Evolutionary conservation across 108 stramenopile species (phyloP), one percentile per base, ranked within the genome.

Genomic region (Pseudonitzschia delicatissima): DNA sequence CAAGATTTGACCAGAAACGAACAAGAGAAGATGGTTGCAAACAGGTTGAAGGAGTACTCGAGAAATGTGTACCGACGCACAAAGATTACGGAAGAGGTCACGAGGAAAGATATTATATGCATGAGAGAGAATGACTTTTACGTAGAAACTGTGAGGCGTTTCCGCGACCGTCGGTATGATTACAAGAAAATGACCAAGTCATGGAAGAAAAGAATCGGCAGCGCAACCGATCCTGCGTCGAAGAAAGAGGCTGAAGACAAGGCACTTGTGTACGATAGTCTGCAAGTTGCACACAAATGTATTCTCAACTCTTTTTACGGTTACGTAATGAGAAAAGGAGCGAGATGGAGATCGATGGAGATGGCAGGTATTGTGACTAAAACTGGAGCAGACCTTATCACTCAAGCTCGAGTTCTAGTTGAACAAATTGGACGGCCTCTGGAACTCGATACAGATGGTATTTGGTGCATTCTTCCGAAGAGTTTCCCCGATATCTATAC

Each of bases 341-440:
- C 99, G 6, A 78, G 99, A n/a, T 99, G 99, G 99, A 84, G 97
- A 29, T 96, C 94, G 4, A 99, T 99, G 99, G 92, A 95, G 64
- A 99, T 99, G 99, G 99, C 97, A 15, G 99, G 97, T 9, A 98
- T 99, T 64, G 99, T 99, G 13, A 99, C 99, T 7, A 96, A 97
- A 71, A 99, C 96, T 17, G 99, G 99, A 35, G 99, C 97, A 12
- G 87, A 93, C 68, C 84, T 99, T 23, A 99, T 99, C 71, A 96
- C 90, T 29, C 99, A 99, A 72, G 98, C 97, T 31, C 83, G 97
- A 3, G 82, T 85, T 52, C 76, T 97, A 31, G 94, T 97, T 5
- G 96, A 98, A 66, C 96, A 97, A 68, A 96, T 99, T 66, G 99
- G 99, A 15, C 89, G 99, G 21, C 98, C 98, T 9, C 74, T 99